Percentiles rank a stretch among this genome's conserved stretches.
Evolutionary conservation across 352 stramenopile species (phyloP).

Genomic region (Globisporangium mamillatum): DNA sequence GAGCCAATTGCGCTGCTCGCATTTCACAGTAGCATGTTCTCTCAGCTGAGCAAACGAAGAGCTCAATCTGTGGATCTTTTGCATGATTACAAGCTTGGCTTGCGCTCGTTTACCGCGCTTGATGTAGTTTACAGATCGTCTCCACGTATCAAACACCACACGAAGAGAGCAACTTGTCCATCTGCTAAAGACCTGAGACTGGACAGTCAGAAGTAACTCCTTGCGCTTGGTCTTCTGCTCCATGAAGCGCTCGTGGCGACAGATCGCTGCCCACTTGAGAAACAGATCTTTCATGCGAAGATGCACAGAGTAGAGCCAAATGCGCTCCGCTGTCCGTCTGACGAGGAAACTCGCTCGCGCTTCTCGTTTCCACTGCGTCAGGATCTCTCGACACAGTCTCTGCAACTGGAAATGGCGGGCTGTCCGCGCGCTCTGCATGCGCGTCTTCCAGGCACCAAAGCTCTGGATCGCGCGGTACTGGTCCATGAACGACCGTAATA

Average conservation of each 20-base stretch:
- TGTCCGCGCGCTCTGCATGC: slow-evolving; percentile 13
- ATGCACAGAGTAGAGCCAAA: slow-evolving; percentile 42
- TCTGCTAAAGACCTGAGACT: slow-evolving; percentile 35
- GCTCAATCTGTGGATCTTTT: slow-evolving; percentile 2
- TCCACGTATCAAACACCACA: slow-evolving; percentile 32
- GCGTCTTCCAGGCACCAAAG: slow-evolving; percentile 24
- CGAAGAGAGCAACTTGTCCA: slow-evolving; percentile 26
- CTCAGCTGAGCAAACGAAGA: not conserved
- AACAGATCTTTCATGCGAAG: slow-evolving; percentile 34
- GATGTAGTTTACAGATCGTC: slow-evolving; percentile 2
- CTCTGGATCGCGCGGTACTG: slow-evolving; percentile 16
- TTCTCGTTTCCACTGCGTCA: slow-evolving; percentile 26
- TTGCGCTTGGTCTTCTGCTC: slow-evolving; percentile 25
- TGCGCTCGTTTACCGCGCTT: slow-evolving; percentile 16
- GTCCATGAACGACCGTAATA: not conserved
- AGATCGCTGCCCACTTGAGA: slow-evolving; percentile 24
- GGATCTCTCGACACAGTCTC: slow-evolving; percentile 5
- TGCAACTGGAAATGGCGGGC: slow-evolving; percentile 23
- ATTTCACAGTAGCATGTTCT: not conserved
- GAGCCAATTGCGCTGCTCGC: slow-evolving; percentile 3
- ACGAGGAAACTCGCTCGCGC: slow-evolving; percentile 27
- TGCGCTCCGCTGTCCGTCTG: slow-evolving; percentile 27
- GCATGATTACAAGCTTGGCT: slow-evolving; percentile 17
- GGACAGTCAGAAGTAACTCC: slow-evolving; percentile 28
- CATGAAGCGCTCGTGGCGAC: slow-evolving; percentile 1